A percentile compares a stretch with the other conserved stretches of the same genome.
These are phyloP conservation scores for Coleophoma cylindrospora DNA, from an alignment of 2,329 filamentous ascomycete species.

Conservation along the genomic window DNA sequence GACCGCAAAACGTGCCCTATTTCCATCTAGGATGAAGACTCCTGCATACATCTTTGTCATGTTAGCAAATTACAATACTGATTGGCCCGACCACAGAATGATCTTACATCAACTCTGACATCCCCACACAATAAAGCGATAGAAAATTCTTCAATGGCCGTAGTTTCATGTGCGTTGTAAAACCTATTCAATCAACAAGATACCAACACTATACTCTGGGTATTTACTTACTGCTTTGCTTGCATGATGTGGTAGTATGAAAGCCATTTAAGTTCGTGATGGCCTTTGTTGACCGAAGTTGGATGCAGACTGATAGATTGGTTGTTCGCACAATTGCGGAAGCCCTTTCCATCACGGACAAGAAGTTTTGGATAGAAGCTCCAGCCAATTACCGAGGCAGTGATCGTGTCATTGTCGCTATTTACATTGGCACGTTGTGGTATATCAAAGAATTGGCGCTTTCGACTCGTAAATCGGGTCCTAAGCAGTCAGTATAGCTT, in stretches of 20 bases:
- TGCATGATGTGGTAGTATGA: conserved; percentile 99
- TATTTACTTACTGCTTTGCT: conserved; percentile 60
- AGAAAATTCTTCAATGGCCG: conserved; percentile 73
- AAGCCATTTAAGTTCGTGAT: conserved; percentile 68
- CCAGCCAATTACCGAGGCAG: conserved; percentile 81
- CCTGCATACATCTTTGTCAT: conserved; percentile 72
- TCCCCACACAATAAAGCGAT: conserved; percentile 84
- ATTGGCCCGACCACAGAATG: background rate
- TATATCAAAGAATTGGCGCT: conserved; percentile 71
- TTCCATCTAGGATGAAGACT: conserved; percentile 81
- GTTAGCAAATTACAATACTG: conserved; percentile 6
- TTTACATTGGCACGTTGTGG: conserved; percentile 71
- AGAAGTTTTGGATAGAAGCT: conserved; percentile 95
- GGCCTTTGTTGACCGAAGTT: conserved; percentile 79
- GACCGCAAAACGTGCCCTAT: conserved; percentile 77
- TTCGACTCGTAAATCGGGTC: conserved; percentile 59
- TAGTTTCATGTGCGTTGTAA: conserved; percentile 88
- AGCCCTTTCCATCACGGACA: conserved; percentile 76
- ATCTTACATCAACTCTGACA: conserved; percentile 71
- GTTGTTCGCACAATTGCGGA: conserved; percentile 90
- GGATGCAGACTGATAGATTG: conserved; percentile 84
- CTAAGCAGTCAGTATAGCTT: conserved; percentile 21
- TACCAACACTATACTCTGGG: conserved; percentile 1
- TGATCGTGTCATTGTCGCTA: conserved; percentile 73
- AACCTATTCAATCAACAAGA: conserved; percentile 41